A percentile compares a stretch with the other conserved stretches of the same genome.
phyloP scores from a whole-genome alignment of 1,139 yeast genomes.

The Yamadazyma conglobata region DNA sequence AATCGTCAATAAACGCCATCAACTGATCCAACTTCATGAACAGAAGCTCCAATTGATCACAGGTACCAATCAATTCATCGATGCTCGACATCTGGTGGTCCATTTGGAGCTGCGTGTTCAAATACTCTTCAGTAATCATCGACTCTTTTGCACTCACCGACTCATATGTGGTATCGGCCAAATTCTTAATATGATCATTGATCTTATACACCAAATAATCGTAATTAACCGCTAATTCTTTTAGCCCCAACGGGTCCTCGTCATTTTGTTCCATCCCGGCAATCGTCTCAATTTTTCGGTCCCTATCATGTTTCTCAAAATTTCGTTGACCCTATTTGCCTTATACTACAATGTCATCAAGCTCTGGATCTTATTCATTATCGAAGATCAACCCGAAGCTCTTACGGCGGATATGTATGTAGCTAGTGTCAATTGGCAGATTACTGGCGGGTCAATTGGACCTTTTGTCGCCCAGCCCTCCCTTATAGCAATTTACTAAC shows the following conservation, averaged over 20 bases:
- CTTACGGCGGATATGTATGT: constrained; percentile 62
- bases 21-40: constrained; percentile 69
- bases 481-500: constrained; percentile 9
- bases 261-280: constrained; percentile 1
- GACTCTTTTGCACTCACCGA: constrained; percentile 27
- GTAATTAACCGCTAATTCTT: constrained; percentile 54
- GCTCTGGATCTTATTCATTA: constrained; percentile 33
- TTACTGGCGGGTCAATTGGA: constrained; percentile 9
- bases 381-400: constrained; percentile 55
- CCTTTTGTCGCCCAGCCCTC: constrained; percentile 1
- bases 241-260: constrained; percentile 59
- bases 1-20: constrained; percentile 42
- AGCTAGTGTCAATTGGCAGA: too few relatives aligned
- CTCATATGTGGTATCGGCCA: constrained; percentile 34
- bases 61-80: constrained; percentile 41
- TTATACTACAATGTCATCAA: constrained; percentile 17
- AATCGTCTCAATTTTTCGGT: background rate
- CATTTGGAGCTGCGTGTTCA: constrained; percentile 33
- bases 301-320: too few relatives aligned
- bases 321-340: constrained; percentile 1
- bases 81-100: constrained; percentile 43
- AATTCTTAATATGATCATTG: constrained; percentile 45
- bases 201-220: constrained; percentile 64
- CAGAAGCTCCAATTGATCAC: constrained; percentile 58
- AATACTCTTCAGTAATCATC: constrained; percentile 30